Evolutionary conservation across 2,329 filamentous ascomycete species (phyloP), one percentile per base, ranked within the genome.

Genomic region (Fusarium dlaminii): DNA sequence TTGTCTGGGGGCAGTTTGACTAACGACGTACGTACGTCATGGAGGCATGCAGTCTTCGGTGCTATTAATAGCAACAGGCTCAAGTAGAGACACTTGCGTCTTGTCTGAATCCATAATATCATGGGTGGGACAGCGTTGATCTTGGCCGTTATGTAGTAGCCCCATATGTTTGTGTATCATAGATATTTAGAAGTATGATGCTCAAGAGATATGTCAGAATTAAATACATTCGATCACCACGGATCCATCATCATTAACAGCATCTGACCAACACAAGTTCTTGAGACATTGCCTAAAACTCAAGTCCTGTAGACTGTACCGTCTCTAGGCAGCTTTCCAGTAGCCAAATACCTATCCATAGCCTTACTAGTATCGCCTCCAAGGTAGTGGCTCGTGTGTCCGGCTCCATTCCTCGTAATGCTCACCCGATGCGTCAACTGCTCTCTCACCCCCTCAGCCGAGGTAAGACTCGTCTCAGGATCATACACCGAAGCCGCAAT

Each of bases 381-480:
- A 1, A 75, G 37, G 10, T 60, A 68, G 14, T 77, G 70, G 36
- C 70, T 78, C 6, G 75, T 78, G 15, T 79, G 77, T 8, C 77
- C 77, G 27, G 67, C 27, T 5, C 76, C 77, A 36, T 78, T 74
- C 39, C 76, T 70, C 8, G 65, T 76, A 9, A 79, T 69, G n/a
- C 70, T 77, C 14, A 79, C 73, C 4, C 77, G 40, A 8, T 15
- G 64, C 10, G 66, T 60, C 46, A 79, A 34, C 40, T 79, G 75
- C 45, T 74, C 66, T 12, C 69, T 66, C 6, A 78, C 64, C 2
- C 72, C 69, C 12, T 76, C 68, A 3, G 76, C 68, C 70, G 75
- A 77, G 3, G 66, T 62, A 10, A 75, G 22, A 15, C 75, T 77
- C 2, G 63, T 67, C 58, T 72, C 70, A 5, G 77, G 76, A 42